Evolutionary conservation across 2,329 filamentous ascomycete species (phyloP), one percentile per base, ranked within the genome.

Genomic region (Aspergillus sp.): DNA sequence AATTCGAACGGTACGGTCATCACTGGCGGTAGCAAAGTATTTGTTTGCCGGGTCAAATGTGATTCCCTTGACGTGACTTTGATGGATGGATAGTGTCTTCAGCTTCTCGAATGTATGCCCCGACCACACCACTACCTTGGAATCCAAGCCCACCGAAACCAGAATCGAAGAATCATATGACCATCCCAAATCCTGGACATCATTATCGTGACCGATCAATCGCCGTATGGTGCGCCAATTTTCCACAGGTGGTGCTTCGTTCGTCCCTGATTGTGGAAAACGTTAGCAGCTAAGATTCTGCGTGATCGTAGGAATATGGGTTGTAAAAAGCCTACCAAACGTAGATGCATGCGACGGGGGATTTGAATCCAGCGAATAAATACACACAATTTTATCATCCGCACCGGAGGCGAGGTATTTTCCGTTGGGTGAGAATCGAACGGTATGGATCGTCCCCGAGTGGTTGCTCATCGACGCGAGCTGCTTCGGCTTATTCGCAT

Each of bases 41-140:
- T 97, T 98, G 74, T 97, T 97, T 38, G 93, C 93, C 0, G 93
- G 93, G 64, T 98, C 93, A 64, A 98, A 98, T 0, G 91, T 95
- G 60, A 98, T 94, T 53, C 94, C 93, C 68, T 98, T 98, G 73
- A 98, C 93, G 66, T 97, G 94, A 66, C 90, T 96, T 67, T 95
- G 89, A 69, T 98, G 93, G 49, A 90, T 85, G 2, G 90, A 84
- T 4, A 98, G 74, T 3, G 89, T 91, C 78, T 97, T 97, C 56
- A 98, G 79, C 73, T 95, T 97, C 73, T 98, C 93, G 59, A 98
- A 98, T 0, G 90, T 97, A 69, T 94, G 86, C 1, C 93, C 94
- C 1, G 91, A 97, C 93, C 93, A 98, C 19, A 98, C 86, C 7
- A 98, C 93, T 12, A 98, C 86, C 71, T 98, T 98, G 39, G 93